phyloP scores from a whole-genome alignment of 108 stramenopile species.

The Epipyxis sp. region DNA sequence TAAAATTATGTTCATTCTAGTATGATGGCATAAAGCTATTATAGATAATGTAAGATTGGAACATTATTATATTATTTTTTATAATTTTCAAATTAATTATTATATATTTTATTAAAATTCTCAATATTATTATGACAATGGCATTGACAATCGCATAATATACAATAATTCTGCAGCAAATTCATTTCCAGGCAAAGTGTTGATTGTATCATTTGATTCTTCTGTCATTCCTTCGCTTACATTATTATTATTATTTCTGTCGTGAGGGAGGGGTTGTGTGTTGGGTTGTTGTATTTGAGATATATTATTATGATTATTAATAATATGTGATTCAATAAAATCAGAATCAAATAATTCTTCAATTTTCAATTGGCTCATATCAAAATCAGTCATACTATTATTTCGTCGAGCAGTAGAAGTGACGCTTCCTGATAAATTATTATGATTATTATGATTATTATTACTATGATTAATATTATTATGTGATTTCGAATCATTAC shows the following conservation, averaged over 20 bases:
- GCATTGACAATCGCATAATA: constrained; percentile 17
- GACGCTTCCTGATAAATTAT: neutral
- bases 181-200: neutral
- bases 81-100: too few species aligned
- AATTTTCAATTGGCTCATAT: neutral
- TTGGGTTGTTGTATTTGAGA: too few species aligned
- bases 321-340: neutral
- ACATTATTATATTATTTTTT: too few species aligned
- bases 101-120: too few species aligned
- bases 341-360: neutral
- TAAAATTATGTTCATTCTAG: too few species aligned
- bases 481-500: too few species aligned
- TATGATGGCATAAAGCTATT: too few species aligned
- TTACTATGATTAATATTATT: too few species aligned
- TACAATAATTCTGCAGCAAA: constrained; percentile 31
- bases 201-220: neutral
- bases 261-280: too few species aligned
- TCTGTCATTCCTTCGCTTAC: neutral
- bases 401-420: neutral
- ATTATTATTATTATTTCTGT: neutral
- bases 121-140: too few species aligned
- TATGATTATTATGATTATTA: too few species aligned
- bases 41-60: too few species aligned
- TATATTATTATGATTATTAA: neutral
- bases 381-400: neutral